A percentile compares a stretch with the other conserved stretches of the same genome.
phyloP scores from a whole-genome alignment of 2,329 filamentous ascomycete species.

The Colletotrichum abscissum region DNA sequence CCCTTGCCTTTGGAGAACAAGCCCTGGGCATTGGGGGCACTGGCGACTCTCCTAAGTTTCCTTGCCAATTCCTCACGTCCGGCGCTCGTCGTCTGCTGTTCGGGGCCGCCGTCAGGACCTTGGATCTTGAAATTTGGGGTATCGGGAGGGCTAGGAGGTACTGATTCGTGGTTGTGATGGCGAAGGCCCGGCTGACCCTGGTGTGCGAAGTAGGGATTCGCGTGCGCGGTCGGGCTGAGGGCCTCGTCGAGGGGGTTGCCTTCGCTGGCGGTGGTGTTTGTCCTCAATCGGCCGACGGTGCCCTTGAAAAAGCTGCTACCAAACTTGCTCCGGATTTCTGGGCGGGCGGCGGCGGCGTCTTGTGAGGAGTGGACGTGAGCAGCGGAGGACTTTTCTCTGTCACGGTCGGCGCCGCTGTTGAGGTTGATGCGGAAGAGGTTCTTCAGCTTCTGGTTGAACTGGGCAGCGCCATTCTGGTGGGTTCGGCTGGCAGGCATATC shows the following conservation, averaged over 20 bases:
- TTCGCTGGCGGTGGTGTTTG: slow-evolving; percentile 91
- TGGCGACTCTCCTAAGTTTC: slow-evolving; percentile 93
- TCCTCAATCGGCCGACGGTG: slow-evolving; percentile 87
- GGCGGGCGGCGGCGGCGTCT: slow-evolving; percentile 40
- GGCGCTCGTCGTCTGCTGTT: slow-evolving; percentile 76
- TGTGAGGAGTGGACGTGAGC: slow-evolving; percentile 53
- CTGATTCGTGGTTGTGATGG: slow-evolving; percentile 94
- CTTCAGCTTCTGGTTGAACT: slow-evolving; percentile 76
- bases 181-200: slow-evolving; percentile 93
- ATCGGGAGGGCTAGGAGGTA: slow-evolving; percentile 92
- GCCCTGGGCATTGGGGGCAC: slow-evolving; percentile 95
- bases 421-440: slow-evolving; percentile 78
- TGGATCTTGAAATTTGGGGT: slow-evolving; percentile 83
- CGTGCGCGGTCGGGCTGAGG: slow-evolving; percentile 90
- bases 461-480: slow-evolving; percentile 60
- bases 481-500: slow-evolving; percentile 66
- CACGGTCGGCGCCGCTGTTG: slow-evolving; percentile 50
- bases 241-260: slow-evolving; percentile 90
- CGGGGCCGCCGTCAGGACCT: slow-evolving; percentile 72
- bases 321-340: slow-evolving; percentile 69
- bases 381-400: slow-evolving; percentile 50
- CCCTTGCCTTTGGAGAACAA: slow-evolving; percentile 75
- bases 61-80: slow-evolving; percentile 95
- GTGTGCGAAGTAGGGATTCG: slow-evolving; percentile 97
- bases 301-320: slow-evolving; percentile 91